Base-by-base conservation (phyloP, 495 filamentous ascomycete genomes). In the Xylaria curta region DNA sequence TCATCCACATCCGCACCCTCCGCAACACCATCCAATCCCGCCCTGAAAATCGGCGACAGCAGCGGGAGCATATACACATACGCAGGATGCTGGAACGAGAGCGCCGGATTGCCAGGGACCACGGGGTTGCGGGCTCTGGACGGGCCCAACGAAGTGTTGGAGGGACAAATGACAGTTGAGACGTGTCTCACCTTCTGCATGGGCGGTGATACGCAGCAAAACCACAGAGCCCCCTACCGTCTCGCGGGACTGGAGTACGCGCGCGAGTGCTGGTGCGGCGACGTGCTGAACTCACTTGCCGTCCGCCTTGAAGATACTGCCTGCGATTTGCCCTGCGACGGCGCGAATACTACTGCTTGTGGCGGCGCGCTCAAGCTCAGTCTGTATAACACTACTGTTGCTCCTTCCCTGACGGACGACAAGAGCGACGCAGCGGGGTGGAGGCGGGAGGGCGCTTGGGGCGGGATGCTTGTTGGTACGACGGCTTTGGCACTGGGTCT, bases 231-330 rank as follows among this genome's bases (percentile, higher is more conserved):
- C 3, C 28, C 38, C 10, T 84, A 81, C 70, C 71, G 66, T 42
- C 85, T 76, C 75, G 85, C 84, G 3, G 86, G 84, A 31, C 65
- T 88, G 66, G 85, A 88, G 78, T 85, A 80, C 76, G 72, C 84
- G 24, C 79, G 77, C 44, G 84, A 88, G 81, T 88, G 86, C 81
- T 87, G 84, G 81, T 88, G 85, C 72, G 80, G 83, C 9, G 72
- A 81, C 33, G 66, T 68, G 2, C 46, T 87, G 8, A 80, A 76
- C 7, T 51, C 70, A 24, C 73, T 83, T 24, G 78, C 81, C 5
- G 68, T 59, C 36, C 75, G 80, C 38, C 56, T 85, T 5, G 12
- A 68, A 7, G 83, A 87, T 56, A 59, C 36, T 17, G 74, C 46
- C 0, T 88, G 86, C 78, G 76, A 85, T 67, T 64, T 82, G 8